These are phyloP conservation scores for Pseudophaeomoniella oleicola DNA, from an alignment of 2,329 filamentous ascomycete species.

Conservation along the genomic window DNA sequence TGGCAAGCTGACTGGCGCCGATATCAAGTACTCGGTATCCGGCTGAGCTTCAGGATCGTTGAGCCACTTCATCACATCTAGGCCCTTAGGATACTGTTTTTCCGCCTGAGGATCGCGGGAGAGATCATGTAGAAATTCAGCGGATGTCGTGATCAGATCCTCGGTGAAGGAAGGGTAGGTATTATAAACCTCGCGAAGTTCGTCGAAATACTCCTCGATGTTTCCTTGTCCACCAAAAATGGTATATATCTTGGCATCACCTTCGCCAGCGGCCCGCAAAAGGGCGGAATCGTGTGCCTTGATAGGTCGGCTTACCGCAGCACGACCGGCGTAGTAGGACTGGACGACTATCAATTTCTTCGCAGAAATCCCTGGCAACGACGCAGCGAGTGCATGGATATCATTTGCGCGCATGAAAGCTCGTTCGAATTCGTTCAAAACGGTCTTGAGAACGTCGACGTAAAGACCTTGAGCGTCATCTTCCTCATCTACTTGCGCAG, in stretches of 20 bases:
- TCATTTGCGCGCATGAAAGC: conserved; percentile 92
- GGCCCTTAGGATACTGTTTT: conserved; percentile 94
- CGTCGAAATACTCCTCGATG: conserved; percentile 98
- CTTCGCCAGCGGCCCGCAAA: conserved; percentile 73
- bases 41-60: conserved; percentile 79
- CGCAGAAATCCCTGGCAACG: conserved; percentile 72
- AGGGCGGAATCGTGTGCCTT: conserved; percentile 89
- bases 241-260: conserved; percentile 72
- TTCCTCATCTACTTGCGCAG: conserved; percentile 80
- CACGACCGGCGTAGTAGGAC: conserved; percentile 82
- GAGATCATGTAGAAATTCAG: conserved; percentile 74
- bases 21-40: conserved; percentile 86
- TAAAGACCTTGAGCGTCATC: conserved; percentile 80
- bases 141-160: conserved; percentile 66
- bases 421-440: conserved; percentile 92
- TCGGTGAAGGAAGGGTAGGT: conserved; percentile 87
- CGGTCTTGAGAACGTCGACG: conserved; percentile 79
- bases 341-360: conserved; percentile 87
- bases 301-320: conserved; percentile 70
- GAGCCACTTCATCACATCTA: conserved; percentile 90
- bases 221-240: conserved; percentile 97
- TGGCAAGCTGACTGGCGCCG: conserved; percentile 87
- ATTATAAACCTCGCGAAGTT: conserved; percentile 77
- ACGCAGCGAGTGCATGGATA: conserved; percentile 76
- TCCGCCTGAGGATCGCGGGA: conserved; percentile 72